phyloP scores from a whole-genome alignment of 1,284 basidiomycete species.

The Pseudozyma sp. region DNA sequence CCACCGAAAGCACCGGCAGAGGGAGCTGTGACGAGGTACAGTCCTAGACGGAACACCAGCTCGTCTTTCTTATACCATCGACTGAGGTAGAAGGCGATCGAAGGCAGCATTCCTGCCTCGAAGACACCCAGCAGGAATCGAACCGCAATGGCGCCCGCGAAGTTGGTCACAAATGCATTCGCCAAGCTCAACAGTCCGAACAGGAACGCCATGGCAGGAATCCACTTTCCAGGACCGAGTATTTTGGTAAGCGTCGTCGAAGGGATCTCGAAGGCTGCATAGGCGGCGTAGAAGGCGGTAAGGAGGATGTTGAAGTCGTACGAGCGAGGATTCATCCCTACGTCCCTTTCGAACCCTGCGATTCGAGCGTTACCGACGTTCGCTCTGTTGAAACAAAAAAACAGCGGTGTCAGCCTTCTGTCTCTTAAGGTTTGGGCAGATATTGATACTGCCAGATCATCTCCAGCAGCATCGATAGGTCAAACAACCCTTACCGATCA shows the following conservation, averaged over 20 bases:
- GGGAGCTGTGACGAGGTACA: conserved; percentile 58
- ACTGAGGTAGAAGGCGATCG: conserved; percentile 63
- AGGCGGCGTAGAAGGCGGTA: conserved; percentile 52
- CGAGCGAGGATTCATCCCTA: conserved; percentile 48
- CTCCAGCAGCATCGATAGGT: no score
- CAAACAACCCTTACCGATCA: conserved; percentile 1
- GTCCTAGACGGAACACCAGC: conserved; percentile 66
- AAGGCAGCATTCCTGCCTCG: conserved; percentile 68
- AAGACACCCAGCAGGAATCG: conserved; percentile 67
- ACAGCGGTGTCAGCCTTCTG: background rate
- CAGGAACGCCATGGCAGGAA: conserved; percentile 62
- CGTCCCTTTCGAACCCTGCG: conserved; percentile 55
- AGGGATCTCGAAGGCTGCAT: conserved; percentile 72
- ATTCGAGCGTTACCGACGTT: conserved; percentile 63
- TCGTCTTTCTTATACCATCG: conserved; percentile 68
- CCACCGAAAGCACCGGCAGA: conserved; percentile 67
- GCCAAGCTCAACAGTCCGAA: conserved; percentile 42
- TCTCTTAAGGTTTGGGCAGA: no score
- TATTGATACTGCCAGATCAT: no score
- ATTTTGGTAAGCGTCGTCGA: conserved; percentile 74
- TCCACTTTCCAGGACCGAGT: conserved; percentile 68
- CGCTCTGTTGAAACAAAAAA: conserved; percentile 31
- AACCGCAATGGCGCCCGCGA: conserved; percentile 65
- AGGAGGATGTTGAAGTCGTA: conserved; percentile 62
- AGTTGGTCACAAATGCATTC: conserved; percentile 67